A percentile compares a stretch with the other conserved stretches of the same genome.
Evolutionary conservation across 257 asterid genomes (phyloP).

Genomic region (Nicotiana tabacum): DNA sequence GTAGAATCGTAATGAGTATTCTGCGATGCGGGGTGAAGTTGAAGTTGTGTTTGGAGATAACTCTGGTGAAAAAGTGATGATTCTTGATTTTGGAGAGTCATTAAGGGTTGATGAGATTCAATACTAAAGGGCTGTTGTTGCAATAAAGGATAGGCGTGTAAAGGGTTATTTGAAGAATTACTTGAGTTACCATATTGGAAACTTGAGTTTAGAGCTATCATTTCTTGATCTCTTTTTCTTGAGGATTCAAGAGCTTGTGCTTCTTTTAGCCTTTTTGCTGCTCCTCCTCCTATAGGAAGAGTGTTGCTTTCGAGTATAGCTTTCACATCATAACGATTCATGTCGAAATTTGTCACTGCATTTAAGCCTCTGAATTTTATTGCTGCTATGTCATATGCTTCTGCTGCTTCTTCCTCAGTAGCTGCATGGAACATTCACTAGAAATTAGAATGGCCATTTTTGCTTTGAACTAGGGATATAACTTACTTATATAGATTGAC

Average conservation of each 20-base stretch:
- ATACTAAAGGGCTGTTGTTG: constrained; percentile 26
- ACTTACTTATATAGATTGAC: too few relatives aligned
- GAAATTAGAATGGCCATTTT: background rate
- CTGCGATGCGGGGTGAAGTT: constrained; percentile 14
- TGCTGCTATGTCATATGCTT: constrained; percentile 91
- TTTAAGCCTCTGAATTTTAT: constrained; percentile 78
- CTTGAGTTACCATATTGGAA: constrained; percentile 43
- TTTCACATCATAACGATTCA: constrained; percentile 86
- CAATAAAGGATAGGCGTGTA: constrained; percentile 45
- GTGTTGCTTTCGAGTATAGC: constrained; percentile 78
- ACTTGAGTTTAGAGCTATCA: constrained; percentile 43
- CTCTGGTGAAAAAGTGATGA: constrained; percentile 31
- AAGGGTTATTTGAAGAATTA: constrained; percentile 4
- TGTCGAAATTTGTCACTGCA: constrained; percentile 88
- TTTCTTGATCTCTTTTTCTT: constrained; percentile 54
- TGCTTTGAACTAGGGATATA: background rate
- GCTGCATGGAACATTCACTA: constrained; percentile 29
- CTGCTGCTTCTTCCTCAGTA: constrained; percentile 96
- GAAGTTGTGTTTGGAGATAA: constrained; percentile 60
- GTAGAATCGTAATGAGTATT: too few relatives aligned
- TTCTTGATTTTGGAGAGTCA: constrained; percentile 54
- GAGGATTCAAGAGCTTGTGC: constrained; percentile 76
- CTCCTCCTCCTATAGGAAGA: constrained; percentile 83
- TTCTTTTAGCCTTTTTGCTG: constrained; percentile 78
- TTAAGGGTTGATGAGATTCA: constrained; percentile 38